These are phyloP conservation scores for Alternaria novae-zelandiae DNA, from an alignment of 2,329 filamentous ascomycete genomes.

Conservation along the genomic window DNA sequence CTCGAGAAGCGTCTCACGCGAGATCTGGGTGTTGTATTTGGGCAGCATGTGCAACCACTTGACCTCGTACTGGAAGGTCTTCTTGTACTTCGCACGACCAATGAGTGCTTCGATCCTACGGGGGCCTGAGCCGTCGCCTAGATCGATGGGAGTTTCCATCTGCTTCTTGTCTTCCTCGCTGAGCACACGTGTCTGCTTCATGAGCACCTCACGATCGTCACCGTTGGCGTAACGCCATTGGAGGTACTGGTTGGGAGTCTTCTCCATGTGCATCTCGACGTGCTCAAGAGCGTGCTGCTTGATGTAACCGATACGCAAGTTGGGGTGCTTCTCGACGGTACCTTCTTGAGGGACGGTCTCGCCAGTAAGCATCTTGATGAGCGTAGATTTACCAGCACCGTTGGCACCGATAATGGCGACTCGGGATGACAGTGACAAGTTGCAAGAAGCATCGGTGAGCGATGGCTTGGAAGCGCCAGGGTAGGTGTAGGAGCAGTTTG, in stretches of 20 bases:
- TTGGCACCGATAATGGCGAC: conserved; percentile 97
- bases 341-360: conserved; percentile 84
- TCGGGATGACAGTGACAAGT: conserved; percentile 85
- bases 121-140: conserved; percentile 79
- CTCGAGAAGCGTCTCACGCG: conserved; percentile 85
- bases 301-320: conserved; percentile 98
- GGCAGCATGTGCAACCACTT: conserved; percentile 91
- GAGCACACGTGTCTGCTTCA: conserved; percentile 95
- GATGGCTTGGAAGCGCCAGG: conserved; percentile 88
- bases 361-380: conserved; percentile 96
- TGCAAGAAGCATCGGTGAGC: conserved; percentile 84
- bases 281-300: conserved; percentile 99
- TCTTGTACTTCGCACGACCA: conserved; percentile 98
- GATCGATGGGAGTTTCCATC: conserved; percentile 88
- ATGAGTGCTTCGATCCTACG: conserved; percentile 87
- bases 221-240: conserved; percentile 98
- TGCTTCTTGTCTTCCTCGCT: conserved; percentile 85
- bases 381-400: conserved; percentile 95
- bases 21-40: conserved; percentile 92
- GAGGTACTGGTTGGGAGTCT: conserved; percentile 98
- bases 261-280: conserved; percentile 99
- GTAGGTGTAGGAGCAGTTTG: conserved; percentile 88
- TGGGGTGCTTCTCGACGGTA: conserved; percentile 97
- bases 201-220: conserved; percentile 93
- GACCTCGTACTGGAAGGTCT: conserved; percentile 97